phyloP scores from a whole-genome alignment of 2,329 filamentous ascomycete species.

The Pyrenochaeta sp. region DNA sequence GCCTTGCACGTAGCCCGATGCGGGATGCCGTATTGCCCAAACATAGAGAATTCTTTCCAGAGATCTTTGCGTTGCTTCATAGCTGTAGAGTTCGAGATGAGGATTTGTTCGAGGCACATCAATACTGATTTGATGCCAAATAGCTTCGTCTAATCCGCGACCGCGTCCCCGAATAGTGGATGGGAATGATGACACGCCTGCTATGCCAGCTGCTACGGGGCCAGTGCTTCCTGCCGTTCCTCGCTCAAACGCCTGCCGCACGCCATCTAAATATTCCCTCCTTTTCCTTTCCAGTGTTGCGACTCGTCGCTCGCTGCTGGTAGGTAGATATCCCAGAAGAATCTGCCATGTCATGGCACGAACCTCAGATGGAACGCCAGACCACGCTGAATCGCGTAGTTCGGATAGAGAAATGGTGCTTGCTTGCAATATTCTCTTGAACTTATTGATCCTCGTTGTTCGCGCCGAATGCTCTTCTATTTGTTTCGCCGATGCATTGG shows the following conservation, averaged over 20 bases:
- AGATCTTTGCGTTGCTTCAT: conserved; percentile 93
- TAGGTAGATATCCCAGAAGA: conserved; percentile 91
- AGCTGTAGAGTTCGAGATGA: conserved; percentile 92
- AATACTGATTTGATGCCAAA: conserved; percentile 99
- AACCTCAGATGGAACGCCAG: conserved; percentile 91
- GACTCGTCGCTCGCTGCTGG: conserved; percentile 92
- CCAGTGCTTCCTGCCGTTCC: conserved; percentile 53
- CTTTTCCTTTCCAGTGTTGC: conserved; percentile 91
- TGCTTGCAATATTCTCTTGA: conserved; percentile 93
- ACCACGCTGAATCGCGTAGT: conserved; percentile 87
- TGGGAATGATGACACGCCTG: conserved; percentile 52
- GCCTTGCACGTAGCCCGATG: conserved; percentile 96
- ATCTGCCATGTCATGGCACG: conserved; percentile 99
- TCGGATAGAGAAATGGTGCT: conserved; percentile 88
- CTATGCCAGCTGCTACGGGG: conserved; percentile 61
- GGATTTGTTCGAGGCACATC: conserved; percentile 96
- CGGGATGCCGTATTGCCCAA: conserved; percentile 97
- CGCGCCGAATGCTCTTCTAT: conserved; percentile 85
- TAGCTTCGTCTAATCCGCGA: conserved; percentile 89
- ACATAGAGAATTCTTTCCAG: conserved; percentile 95
- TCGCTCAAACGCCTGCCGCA: conserved; percentile 71
- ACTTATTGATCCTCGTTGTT: conserved; percentile 96
- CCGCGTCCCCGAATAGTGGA: conserved; percentile 66
- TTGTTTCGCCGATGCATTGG: conserved; percentile 81
- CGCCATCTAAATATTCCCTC: conserved; percentile 95